phyloP scores from a whole-genome alignment of 176 grass and related monocot species.

The Musa acuminata region DNA sequence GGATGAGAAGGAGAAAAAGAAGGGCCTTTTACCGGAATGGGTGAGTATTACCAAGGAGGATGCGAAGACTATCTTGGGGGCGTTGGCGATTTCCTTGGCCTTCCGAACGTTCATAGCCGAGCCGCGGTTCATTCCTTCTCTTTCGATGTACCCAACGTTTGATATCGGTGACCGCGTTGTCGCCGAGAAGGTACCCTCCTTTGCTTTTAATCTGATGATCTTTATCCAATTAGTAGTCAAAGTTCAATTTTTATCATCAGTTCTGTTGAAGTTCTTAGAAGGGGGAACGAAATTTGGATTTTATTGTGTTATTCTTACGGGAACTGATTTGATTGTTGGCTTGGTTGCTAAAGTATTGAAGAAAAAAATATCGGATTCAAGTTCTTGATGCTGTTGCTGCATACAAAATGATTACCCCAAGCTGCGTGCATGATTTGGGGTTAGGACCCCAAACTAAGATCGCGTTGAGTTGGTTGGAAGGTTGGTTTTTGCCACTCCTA shows the following conservation, averaged over 20 bases:
- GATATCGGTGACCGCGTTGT: slow-evolving; percentile 84
- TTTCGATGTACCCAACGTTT: slow-evolving; percentile 87
- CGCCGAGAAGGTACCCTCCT: slow-evolving; percentile 61
- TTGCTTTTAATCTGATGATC: neutral
- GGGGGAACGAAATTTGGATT: neutral
- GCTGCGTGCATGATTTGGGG: neutral
- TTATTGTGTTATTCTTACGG: neutral
- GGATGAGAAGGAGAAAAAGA: slow-evolving; percentile 30
- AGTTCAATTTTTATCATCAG: neutral
- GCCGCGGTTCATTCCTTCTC: slow-evolving; percentile 88
- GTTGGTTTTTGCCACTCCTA: neutral
- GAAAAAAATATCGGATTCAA: neutral
- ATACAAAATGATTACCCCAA: neutral
- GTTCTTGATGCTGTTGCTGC: neutral
- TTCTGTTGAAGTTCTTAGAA: neutral
- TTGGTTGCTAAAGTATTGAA: neutral
- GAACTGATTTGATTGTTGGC: neutral
- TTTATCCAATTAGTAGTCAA: neutral
- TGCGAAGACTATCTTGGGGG: slow-evolving; percentile 60
- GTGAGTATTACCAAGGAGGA: slow-evolving; percentile 52
- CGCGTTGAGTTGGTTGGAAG: neutral
- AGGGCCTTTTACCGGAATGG: slow-evolving; percentile 59
- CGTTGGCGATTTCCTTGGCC: slow-evolving; percentile 61
- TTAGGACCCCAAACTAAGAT: neutral
- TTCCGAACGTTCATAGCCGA: slow-evolving; percentile 71